These are phyloP conservation scores for Salix exigua DNA, from an alignment of 345 rosid genomes.

Conservation along the genomic window DNA sequence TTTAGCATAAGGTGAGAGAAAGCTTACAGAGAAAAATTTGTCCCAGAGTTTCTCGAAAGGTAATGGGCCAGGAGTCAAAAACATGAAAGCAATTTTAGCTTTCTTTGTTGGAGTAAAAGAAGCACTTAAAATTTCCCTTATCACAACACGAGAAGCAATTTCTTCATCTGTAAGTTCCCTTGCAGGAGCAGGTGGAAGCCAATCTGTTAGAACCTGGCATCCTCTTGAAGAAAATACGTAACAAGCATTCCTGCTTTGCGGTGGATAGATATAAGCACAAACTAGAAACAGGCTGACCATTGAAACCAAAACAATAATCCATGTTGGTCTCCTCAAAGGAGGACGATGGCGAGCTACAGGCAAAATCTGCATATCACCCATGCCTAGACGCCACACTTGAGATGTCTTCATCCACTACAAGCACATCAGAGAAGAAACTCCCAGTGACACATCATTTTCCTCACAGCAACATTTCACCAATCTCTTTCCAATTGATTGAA, in stretches of 20 bases:
- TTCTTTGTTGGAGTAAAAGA: conserved; percentile 49
- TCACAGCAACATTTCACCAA: conserved; percentile 2
- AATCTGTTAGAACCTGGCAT: conserved; percentile 68
- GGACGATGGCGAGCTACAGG: conserved; percentile 63
- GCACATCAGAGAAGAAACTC: conserved; percentile 7
- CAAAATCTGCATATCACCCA: conserved; percentile 63
- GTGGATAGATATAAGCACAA: conserved; percentile 78
- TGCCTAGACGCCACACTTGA: conserved; percentile 67
- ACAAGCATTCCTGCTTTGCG: conserved; percentile 62
- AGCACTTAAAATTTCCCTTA: conserved; percentile 55
- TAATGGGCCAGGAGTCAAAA: conserved; percentile 74
- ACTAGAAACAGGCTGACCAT: conserved; percentile 68
- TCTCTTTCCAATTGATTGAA: background rate
- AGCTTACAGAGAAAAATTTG: conserved; percentile 65
- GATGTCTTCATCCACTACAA: conserved; percentile 52
- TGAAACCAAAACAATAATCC: conserved; percentile 73
- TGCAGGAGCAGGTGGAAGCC: conserved; percentile 89
- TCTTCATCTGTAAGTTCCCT: conserved; percentile 82
- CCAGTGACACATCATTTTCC: conserved; percentile 1
- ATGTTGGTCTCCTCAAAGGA: conserved; percentile 68
- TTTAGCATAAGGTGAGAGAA: background rate
- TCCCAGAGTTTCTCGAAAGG: conserved; percentile 98
- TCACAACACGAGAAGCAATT: conserved; percentile 66
- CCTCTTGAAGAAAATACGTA: conserved; percentile 78
- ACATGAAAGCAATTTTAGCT: conserved; percentile 87